phyloP scores from a whole-genome alignment of 2,329 filamentous ascomycete species.

The Fusarium oxysporum region DNA sequence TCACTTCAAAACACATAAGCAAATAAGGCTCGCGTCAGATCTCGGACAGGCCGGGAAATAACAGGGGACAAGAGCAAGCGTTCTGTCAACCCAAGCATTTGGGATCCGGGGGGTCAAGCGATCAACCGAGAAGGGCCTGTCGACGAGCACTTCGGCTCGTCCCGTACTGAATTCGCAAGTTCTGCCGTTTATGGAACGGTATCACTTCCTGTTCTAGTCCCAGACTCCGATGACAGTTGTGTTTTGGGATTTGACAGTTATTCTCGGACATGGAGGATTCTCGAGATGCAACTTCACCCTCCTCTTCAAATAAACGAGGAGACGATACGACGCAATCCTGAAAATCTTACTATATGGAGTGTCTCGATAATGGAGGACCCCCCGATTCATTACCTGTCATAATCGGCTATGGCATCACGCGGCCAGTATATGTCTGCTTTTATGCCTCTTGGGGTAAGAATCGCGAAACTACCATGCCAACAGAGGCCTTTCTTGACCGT shows the following conservation, averaged over 20 bases:
- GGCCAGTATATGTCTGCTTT: not conserved
- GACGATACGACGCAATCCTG: conserved; percentile 22
- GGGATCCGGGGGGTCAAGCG: conserved; percentile 33
- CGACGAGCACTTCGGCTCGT: conserved; percentile 43
- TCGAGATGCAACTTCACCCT: conserved; percentile 26
- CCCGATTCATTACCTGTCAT: conserved; percentile 27
- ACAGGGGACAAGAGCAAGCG: conserved; percentile 26
- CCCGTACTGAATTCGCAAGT: conserved; percentile 44
- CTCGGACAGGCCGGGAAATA: conserved; percentile 19
- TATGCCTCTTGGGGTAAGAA: conserved; percentile 28
- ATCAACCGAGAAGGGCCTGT: conserved; percentile 29
- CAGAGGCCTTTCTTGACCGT: conserved; percentile 3
- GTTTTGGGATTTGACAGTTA: conserved; percentile 24
- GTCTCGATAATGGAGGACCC: conserved; percentile 13
- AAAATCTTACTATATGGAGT: conserved; percentile 19
- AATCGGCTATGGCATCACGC: conserved; percentile 11
- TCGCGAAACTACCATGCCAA: conserved; percentile 9
- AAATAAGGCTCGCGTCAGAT: conserved; percentile 20
- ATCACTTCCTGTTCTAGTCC: conserved; percentile 19
- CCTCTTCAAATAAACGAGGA: conserved; percentile 19
- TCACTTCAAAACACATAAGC: conserved; percentile 8
- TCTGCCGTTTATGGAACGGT: conserved; percentile 36
- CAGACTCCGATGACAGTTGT: conserved; percentile 21
- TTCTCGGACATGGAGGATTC: conserved; percentile 31
- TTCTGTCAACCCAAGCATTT: conserved; percentile 35